Conservation (phyloP, 306 rosid species). For the Cyclanthera cordifolia region DNA sequence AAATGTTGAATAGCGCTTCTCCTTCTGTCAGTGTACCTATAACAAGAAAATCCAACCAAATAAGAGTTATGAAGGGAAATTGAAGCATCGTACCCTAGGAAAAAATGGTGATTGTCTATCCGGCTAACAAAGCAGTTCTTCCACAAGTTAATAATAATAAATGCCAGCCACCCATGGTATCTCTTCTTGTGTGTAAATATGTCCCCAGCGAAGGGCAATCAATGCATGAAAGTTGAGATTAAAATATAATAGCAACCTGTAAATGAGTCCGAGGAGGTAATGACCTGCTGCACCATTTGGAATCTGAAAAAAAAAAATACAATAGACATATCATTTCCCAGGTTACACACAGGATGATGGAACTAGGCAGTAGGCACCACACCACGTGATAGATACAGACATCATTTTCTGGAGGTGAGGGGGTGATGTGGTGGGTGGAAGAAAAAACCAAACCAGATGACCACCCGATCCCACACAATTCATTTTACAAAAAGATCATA, state of each 20-base stretch:
- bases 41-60: conserved; percentile 3
- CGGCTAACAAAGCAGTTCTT: not conserved
- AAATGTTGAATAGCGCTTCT: conserved; percentile 43
- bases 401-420: not conserved
- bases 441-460: too few relatives aligned
- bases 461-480: not conserved
- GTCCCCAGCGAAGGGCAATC: not conserved
- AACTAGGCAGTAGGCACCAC: too few relatives aligned
- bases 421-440: too few relatives aligned
- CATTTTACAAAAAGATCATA: not conserved
- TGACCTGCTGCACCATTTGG: conserved; percentile 99
- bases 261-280: conserved; percentile 81
- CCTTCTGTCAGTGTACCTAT: conserved; percentile 56
- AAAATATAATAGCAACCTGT: conserved; percentile 48
- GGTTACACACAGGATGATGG: conserved; percentile 2
- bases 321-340: not conserved
- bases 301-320: conserved; percentile 41
- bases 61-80: not conserved
- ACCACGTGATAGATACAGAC: conserved; percentile 3
- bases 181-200: not conserved
- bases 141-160: not conserved
- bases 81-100: not conserved
- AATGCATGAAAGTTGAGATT: conserved; percentile 10
- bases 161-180: too few relatives aligned
- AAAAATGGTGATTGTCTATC: not conserved